phyloP scores from a whole-genome alignment of 768 basidiomycete species.

The Suillus decipiens region DNA sequence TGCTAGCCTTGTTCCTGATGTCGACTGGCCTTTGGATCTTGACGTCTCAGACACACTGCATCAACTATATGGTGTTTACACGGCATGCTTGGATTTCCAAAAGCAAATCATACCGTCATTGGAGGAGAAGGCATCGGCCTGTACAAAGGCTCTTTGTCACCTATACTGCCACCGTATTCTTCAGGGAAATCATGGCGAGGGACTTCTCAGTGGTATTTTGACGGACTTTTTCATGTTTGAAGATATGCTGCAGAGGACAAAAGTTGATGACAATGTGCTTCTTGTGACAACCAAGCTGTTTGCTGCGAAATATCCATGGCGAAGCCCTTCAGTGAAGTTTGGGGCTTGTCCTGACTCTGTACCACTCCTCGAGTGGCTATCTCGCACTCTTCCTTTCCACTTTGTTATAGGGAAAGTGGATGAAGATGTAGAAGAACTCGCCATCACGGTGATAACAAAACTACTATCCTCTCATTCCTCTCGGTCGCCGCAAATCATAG shows the following conservation, averaged over 20 bases:
- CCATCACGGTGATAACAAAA: neutral
- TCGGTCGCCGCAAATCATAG: neutral
- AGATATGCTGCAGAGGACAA: too few species aligned
- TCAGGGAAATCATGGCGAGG: neutral
- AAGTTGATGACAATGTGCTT: neutral
- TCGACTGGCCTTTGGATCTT: too few species aligned
- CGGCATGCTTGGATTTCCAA: too few species aligned
- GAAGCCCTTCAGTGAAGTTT: neutral
- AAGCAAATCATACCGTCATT: too few species aligned
- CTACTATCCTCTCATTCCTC: neutral
- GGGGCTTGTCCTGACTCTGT: neutral
- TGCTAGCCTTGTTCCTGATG: too few species aligned
- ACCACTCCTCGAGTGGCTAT: neutral
- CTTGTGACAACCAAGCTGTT: neutral
- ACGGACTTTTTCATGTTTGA: neutral
- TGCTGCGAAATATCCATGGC: too few species aligned
- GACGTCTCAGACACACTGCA: too few species aligned
- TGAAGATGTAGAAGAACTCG: neutral
- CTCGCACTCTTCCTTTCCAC: neutral
- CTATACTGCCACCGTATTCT: neutral
- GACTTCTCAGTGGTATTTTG: too few species aligned
- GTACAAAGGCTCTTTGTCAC: neutral
- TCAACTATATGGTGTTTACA: too few species aligned
- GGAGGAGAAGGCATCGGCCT: neutral
- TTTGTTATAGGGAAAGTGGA: neutral